These are phyloP conservation scores for Ichthyophonus hoferi DNA, from an alignment of 208 protist genomes.

Conservation along the genomic window DNA sequence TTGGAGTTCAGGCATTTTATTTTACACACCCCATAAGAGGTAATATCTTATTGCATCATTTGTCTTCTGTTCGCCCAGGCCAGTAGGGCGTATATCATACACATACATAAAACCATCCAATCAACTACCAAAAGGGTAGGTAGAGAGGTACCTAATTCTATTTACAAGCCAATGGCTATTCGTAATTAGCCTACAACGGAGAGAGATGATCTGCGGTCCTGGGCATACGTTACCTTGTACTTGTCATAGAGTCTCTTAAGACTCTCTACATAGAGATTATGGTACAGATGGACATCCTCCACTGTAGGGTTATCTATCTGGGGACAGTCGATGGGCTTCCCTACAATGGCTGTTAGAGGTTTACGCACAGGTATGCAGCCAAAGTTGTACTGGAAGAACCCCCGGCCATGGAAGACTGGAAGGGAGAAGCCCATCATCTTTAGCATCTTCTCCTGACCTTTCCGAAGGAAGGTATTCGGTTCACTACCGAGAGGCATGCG, in stretches of 20 bases:
- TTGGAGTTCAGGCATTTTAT: too few relatives aligned
- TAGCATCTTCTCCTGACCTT: conserved; percentile 19
- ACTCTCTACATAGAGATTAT: background rate
- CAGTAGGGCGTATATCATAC: too few relatives aligned
- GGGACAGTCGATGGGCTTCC: background rate
- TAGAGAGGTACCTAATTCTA: too few relatives aligned
- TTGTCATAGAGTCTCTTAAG: background rate
- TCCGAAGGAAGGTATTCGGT: background rate
- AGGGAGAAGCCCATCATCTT: conserved; percentile 35
- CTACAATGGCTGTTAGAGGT: conserved; percentile 38
- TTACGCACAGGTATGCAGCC: conserved; percentile 40
- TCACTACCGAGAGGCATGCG: background rate
- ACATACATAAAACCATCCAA: too few relatives aligned
- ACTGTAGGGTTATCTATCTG: conserved; percentile 16
- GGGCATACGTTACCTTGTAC: background rate
- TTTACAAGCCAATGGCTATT: too few relatives aligned
- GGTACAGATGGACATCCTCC: background rate
- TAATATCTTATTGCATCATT: too few relatives aligned
- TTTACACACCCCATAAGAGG: too few relatives aligned
- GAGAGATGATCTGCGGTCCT: conserved; percentile 47
- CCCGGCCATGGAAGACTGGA: conserved; percentile 44
- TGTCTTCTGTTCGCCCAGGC: too few relatives aligned
- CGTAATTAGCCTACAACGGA: too few relatives aligned
- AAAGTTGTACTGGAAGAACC: conserved; percentile 53
- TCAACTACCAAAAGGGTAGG: too few relatives aligned